Percentiles rank a stretch among this genome's conserved stretches.
Evolutionary conservation across 805 yeast species (phyloP).

Genomic region (Dipodascus albidus): DNA sequence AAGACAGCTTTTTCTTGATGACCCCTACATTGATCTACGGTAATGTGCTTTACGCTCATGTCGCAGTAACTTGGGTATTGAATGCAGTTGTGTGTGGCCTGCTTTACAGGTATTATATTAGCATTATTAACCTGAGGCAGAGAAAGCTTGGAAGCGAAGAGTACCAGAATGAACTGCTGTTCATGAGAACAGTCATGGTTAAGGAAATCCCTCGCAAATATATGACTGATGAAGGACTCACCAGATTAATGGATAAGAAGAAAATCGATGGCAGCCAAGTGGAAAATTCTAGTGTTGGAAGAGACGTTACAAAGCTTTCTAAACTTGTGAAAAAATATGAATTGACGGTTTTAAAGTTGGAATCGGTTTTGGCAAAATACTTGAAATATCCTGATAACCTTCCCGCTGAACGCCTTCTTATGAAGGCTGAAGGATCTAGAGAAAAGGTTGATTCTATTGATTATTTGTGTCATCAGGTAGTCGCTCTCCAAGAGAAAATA

Average conservation of each 20-base stretch:
- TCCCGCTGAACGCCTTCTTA: slow-evolving; percentile 16
- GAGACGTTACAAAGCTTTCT: slow-evolving; percentile 19
- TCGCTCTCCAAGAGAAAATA: slow-evolving; percentile 15
- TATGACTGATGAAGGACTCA: slow-evolving; percentile 20
- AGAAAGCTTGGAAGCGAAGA: slow-evolving; percentile 13
- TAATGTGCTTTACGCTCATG: slow-evolving; percentile 24
- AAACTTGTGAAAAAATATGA: slow-evolving; percentile 17
- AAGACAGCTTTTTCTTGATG: slow-evolving; percentile 25
- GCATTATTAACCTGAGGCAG: slow-evolving; percentile 19
- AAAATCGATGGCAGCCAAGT: slow-evolving; percentile 1
- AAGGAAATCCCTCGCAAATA: slow-evolving; percentile 20
- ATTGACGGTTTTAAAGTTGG: slow-evolving; percentile 17
- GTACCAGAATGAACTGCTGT: slow-evolving; percentile 16
- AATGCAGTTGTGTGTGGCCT: slow-evolving; percentile 19
- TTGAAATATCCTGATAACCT: slow-evolving; percentile 16
- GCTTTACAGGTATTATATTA: slow-evolving; percentile 19
- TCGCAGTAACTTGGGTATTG: slow-evolving; percentile 24
- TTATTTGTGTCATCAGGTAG: slow-evolving; percentile 12
- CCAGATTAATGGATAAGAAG: slow-evolving; percentile 7
- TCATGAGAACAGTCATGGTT: slow-evolving; percentile 23
- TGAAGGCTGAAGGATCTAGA: slow-evolving; percentile 16
- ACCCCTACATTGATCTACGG: slow-evolving; percentile 26
- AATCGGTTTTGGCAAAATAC: slow-evolving; percentile 20
- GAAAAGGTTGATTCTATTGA: slow-evolving; percentile 24
- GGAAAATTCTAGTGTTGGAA: slow-evolving; percentile 19